phyloP scores from a whole-genome alignment of 2,329 filamentous ascomycete species.

The Colletotrichum caudatum region DNA sequence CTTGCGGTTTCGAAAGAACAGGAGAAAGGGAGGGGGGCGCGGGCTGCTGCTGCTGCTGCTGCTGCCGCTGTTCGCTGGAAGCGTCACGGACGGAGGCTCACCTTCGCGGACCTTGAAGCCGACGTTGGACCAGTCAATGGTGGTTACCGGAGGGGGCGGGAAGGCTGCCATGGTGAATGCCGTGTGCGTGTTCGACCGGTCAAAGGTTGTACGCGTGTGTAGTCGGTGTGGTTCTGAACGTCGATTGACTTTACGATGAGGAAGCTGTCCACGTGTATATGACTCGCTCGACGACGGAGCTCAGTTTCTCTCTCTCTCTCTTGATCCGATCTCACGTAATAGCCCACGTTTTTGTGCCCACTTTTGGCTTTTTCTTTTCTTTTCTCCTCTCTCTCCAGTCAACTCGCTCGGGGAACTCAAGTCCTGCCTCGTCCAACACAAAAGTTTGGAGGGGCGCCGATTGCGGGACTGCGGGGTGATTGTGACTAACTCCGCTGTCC shows the following conservation, averaged over 20 bases:
- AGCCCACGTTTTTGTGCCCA: constrained; percentile 3
- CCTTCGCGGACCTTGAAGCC: constrained; percentile 94
- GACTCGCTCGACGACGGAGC: constrained; percentile 11
- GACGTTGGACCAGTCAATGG: constrained; percentile 93
- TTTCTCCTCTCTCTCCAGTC: not conserved
- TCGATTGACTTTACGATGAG: constrained; percentile 3
- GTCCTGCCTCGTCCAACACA: not conserved
- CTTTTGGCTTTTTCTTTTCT: not conserved
- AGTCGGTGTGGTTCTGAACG: constrained; percentile 3
- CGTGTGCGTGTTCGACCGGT: not conserved
- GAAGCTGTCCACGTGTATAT: constrained; percentile 7
- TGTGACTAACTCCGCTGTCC: constrained; percentile 2
- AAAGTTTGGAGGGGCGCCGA: constrained; percentile 35
- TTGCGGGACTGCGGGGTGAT: constrained; percentile 38
- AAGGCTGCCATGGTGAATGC: constrained; percentile 65
- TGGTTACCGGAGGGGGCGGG: constrained; percentile 81
- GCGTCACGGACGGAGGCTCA: constrained; percentile 52
- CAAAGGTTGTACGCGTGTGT: not conserved
- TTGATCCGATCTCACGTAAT: constrained; percentile 22
- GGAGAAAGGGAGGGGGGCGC: too few relatives aligned
- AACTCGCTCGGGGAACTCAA: constrained; percentile 14
- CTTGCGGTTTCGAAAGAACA: not conserved
- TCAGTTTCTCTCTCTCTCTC: not conserved
- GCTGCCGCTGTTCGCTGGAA: not conserved
- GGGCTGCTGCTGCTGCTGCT: too few relatives aligned